Evolutionary conservation across 371 early-diverging fungal species (phyloP).

Genomic region (Syncephalastrum contaminatum): DNA sequence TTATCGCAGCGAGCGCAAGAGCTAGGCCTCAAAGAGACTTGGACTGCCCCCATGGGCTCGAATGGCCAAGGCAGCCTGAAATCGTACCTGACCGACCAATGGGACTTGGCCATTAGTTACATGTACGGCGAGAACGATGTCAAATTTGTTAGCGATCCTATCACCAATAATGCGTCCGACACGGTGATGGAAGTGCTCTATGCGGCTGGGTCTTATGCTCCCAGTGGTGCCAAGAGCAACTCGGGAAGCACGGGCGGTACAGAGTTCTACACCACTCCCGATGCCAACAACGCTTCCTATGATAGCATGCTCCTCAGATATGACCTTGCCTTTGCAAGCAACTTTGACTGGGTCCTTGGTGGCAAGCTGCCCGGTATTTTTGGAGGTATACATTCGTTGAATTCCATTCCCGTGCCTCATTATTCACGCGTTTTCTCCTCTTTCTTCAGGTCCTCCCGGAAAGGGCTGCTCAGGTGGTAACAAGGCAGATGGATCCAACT

Average conservation of each 20-base stretch:
- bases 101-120: slow-evolving; percentile 19
- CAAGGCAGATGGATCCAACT: slow-evolving; percentile 40
- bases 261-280: slow-evolving; percentile 47
- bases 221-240: slow-evolving; percentile 14
- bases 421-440: background rate
- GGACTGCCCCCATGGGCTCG: slow-evolving; percentile 31
- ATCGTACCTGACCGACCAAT: slow-evolving; percentile 21
- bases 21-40: slow-evolving; percentile 31
- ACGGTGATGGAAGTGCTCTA: slow-evolving; percentile 40
- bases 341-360: slow-evolving; percentile 57
- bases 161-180: slow-evolving; percentile 18
- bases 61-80: slow-evolving; percentile 4
- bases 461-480: slow-evolving; percentile 52
- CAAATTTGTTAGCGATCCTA: slow-evolving; percentile 47
- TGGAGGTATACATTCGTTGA: slow-evolving; percentile 27
- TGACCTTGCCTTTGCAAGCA: slow-evolving; percentile 51
- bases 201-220: slow-evolving; percentile 46
- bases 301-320: slow-evolving; percentile 52
- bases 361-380: slow-evolving; percentile 57
- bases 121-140: slow-evolving; percentile 32
- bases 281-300: slow-evolving; percentile 24
- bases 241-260: slow-evolving; percentile 38
- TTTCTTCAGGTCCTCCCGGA: slow-evolving; percentile 26
- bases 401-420: background rate
- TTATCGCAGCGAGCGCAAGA: slow-evolving; percentile 19